These are phyloP conservation scores for Yamadazyma philogaea DNA, from an alignment of 805 yeast species.

Conservation along the genomic window DNA sequence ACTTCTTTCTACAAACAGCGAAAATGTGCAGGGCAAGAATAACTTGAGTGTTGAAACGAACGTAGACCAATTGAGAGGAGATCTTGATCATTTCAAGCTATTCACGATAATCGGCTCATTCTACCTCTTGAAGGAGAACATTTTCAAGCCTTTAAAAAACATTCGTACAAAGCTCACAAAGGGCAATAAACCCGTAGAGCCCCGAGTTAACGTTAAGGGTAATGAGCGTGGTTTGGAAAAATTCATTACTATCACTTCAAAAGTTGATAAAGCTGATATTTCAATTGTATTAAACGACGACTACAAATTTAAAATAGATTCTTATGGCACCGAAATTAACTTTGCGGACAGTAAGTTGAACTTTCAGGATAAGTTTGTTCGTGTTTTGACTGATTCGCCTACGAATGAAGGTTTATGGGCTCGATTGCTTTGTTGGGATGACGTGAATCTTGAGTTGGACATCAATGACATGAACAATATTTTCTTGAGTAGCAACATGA, in stretches of 20 bases:
- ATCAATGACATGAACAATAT: slow-evolving; percentile 17
- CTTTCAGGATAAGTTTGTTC: slow-evolving; percentile 23
- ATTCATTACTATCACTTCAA: slow-evolving; percentile 7
- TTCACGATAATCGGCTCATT: slow-evolving; percentile 33
- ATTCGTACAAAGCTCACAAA: slow-evolving; percentile 22
- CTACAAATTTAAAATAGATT: slow-evolving; percentile 48
- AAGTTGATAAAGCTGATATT: slow-evolving; percentile 20
- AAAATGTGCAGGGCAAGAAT: background rate
- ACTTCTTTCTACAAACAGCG: slow-evolving; percentile 6
- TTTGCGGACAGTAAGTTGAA: slow-evolving; percentile 6
- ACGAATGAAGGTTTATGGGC: slow-evolving; percentile 46
- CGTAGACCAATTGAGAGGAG: slow-evolving; percentile 17
- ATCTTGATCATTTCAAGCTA: slow-evolving; percentile 28
- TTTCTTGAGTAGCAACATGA: slow-evolving; percentile 21
- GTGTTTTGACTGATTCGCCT: slow-evolving; percentile 55
- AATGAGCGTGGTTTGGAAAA: slow-evolving; percentile 2
- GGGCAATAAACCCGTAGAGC: slow-evolving; percentile 13
- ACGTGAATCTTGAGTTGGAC: slow-evolving; percentile 19
- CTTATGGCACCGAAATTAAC: slow-evolving; percentile 20
- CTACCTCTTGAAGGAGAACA: slow-evolving; percentile 27
- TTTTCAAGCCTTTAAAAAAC: slow-evolving; percentile 27
- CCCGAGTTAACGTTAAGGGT: background rate
- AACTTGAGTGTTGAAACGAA: background rate
- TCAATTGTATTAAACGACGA: slow-evolving; percentile 44
- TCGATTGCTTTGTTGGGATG: slow-evolving; percentile 42